Evolutionary conservation across 176 grass and related monocot species (phyloP), one percentile per base, ranked within the genome.

Genomic region (Cocos nucifera): DNA sequence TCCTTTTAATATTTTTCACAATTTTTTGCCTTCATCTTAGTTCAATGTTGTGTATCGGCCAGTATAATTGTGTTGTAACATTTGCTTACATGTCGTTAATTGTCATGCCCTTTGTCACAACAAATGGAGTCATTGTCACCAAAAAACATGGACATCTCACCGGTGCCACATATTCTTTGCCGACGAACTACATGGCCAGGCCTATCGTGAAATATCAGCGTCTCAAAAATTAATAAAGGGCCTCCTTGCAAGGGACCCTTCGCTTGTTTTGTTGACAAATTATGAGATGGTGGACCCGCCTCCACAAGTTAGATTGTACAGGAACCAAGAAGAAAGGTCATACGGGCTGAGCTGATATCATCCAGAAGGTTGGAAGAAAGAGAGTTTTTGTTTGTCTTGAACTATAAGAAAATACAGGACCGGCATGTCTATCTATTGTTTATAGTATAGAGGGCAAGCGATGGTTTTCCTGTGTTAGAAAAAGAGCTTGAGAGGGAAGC

Each of bases 401-500:
- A 44, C 35, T 44, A 3, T 44, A 44, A 44, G 35, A 44, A 44
- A 44, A 44, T 44, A 12, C 6, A 12, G 3, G 35, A 12, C 9
- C 35, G 9, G n/a, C 19, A 22, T 56, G 14, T 56, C 54, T 22
- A 7, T 56, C 22, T 56, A 19, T 56, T 56, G 54, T 69, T 69
- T 52, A 51, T 66, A 22, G 28, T n/a, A 12, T 23, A 27, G 44
- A 44, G 6, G 8, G 68, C 55, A 56, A 50, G 70, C 54, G n/a
- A 56, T 66, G 15, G 61, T 27, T 74, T 65, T 49, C 56, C 9
- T 26, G 15, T 44, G 35, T 44, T 44, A 23, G 49, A 66, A 30
- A 6, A 7, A 32, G 15, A 35, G 58, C 58, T 61, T 61, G 58
- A 32, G 58, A 61, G 27, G 58, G 79, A 62, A 60, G 71, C 51